Conservation (phyloP, 2,329 filamentous ascomycete genomes). For the Ramularia endophylla region DNA sequence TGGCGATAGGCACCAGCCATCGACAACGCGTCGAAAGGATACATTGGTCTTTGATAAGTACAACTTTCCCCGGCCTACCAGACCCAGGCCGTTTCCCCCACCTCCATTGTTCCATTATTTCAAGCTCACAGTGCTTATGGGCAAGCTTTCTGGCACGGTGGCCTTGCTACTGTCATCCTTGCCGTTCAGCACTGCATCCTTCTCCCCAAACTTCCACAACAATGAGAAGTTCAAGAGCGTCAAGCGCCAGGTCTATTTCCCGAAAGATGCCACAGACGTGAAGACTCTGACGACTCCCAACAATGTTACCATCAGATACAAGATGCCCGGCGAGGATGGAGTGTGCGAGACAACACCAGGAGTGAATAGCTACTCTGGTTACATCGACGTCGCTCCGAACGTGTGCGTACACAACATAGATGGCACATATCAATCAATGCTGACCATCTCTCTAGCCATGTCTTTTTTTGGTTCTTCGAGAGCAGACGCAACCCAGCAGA, state of each 20-base stretch:
- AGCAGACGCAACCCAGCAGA: constrained; percentile 46
- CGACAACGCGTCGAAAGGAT: too few species aligned
- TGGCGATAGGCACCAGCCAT: too few species aligned
- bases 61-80: too few species aligned
- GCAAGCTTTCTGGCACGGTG: background rate
- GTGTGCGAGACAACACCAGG: constrained; percentile 47
- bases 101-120: background rate
- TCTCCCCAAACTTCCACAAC: constrained; percentile 5
- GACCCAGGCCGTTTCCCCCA: background rate
- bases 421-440: too few species aligned
- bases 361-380: constrained; percentile 44
- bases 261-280: constrained; percentile 38
- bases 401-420: too few species aligned
- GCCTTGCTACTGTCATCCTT: constrained; percentile 3
- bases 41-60: too few species aligned
- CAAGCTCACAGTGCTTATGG: background rate
- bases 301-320: constrained; percentile 26
- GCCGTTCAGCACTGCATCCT: constrained; percentile 4
- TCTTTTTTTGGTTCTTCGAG: constrained; percentile 62
- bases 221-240: constrained; percentile 4
- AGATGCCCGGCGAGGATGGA: constrained; percentile 33
- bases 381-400: constrained; percentile 20
- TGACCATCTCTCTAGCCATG: constrained; percentile 55
- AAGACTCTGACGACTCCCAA: constrained; percentile 39
- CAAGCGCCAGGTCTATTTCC: constrained; percentile 24